A percentile compares a stretch with the other conserved stretches of the same genome.
Evolutionary conservation across 768 basidiomycete species (phyloP).

Genomic region (Boletus reticulatus): DNA sequence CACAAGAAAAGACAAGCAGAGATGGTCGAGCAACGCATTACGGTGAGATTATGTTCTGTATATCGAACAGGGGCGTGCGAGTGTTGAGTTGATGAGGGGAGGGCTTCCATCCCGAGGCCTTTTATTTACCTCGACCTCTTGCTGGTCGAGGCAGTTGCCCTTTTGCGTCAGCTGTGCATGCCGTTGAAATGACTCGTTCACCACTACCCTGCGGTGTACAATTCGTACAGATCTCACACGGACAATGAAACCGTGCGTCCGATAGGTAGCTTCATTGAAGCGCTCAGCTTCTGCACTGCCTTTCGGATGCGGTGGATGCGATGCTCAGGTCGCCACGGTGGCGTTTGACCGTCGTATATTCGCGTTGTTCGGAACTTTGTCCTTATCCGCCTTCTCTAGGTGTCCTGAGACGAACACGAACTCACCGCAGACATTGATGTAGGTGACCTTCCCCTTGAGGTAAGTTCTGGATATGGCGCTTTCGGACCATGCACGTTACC

Average conservation of each 20-base stretch:
- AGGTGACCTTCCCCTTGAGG: too few relatives aligned
- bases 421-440: not conserved
- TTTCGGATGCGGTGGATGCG: not conserved
- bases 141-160: constrained; percentile 1
- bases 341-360: not conserved
- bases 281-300: constrained; percentile 8
- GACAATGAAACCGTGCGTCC: not conserved
- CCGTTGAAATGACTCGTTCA: not conserved
- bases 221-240: not conserved
- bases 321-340: constrained; percentile 3
- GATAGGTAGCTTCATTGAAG: not conserved
- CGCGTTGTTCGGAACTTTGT: not conserved
- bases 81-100: not conserved
- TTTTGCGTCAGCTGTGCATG: constrained; percentile 12
- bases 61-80: not conserved
- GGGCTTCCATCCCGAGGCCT: not conserved
- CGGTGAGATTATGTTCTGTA: constrained; percentile 4
- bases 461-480: too few relatives aligned
- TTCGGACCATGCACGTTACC: not conserved
- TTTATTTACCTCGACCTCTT: constrained; percentile 9
- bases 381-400: not conserved
- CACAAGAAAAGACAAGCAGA: constrained; percentile 13
- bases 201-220: not conserved
- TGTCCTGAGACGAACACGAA: not conserved
- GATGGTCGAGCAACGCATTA: constrained; percentile 15